Conservation (phyloP, 2,329 filamentous ascomycete species). For the Capronia americana region DNA sequence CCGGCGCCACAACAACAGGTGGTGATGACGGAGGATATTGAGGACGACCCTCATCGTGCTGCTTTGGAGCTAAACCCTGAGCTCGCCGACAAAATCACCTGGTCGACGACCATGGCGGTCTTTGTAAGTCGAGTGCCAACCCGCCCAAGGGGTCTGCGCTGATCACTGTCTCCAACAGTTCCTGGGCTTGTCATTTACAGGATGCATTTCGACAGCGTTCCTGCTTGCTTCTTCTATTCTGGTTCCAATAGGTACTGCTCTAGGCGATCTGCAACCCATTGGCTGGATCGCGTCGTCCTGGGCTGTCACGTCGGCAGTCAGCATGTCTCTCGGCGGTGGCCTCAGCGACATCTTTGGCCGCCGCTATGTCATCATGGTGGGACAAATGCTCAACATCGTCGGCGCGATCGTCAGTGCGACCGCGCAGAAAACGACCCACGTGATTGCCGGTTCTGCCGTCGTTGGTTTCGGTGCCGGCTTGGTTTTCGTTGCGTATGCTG, state of each 20-base stretch:
- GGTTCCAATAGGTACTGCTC: slow-evolving; percentile 22
- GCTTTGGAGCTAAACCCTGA: slow-evolving; percentile 29
- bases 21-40: slow-evolving; percentile 8
- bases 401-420: slow-evolving; percentile 48
- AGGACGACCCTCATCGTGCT: slow-evolving; percentile 30
- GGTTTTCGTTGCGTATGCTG: slow-evolving; percentile 47
- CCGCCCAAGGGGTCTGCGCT: background rate
- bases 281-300: slow-evolving; percentile 29
- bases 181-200: slow-evolving; percentile 24
- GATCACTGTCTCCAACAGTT: slow-evolving; percentile 15
- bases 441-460: slow-evolving; percentile 47
- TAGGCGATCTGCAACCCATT: slow-evolving; percentile 24
- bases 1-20: background rate
- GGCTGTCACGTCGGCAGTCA: slow-evolving; percentile 27
- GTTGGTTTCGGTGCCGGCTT: slow-evolving; percentile 49
- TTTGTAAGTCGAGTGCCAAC: slow-evolving; percentile 13
- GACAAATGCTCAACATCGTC: slow-evolving; percentile 45
- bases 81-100: slow-evolving; percentile 16
- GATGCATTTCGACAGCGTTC: slow-evolving; percentile 43
- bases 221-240: slow-evolving; percentile 39
- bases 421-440: slow-evolving; percentile 45
- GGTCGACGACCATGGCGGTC: slow-evolving; percentile 22
- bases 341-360: slow-evolving; percentile 48
- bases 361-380: slow-evolving; percentile 44
- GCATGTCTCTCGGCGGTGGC: slow-evolving; percentile 44